Conservation (phyloP, 495 filamentous ascomycete genomes). For the Hypoxylon cercidicola region DNA sequence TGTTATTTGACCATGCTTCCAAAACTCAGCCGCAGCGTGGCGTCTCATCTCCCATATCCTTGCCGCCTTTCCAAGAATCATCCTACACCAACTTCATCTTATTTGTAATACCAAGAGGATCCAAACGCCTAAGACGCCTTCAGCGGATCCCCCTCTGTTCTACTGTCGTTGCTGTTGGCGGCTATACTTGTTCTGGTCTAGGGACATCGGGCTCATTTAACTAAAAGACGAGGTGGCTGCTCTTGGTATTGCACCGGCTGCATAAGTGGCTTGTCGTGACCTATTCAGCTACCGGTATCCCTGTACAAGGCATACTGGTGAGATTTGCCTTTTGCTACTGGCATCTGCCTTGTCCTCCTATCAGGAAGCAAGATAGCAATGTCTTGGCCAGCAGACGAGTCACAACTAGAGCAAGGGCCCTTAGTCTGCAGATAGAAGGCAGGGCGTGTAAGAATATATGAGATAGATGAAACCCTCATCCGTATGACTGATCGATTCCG, state of each 20-base stretch:
- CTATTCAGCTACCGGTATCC: constrained; percentile 14
- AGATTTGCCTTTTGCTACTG: constrained; percentile 21
- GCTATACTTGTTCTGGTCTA: constrained; percentile 11
- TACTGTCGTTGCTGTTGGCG: not conserved
- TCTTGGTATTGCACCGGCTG: not conserved
- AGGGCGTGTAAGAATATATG: constrained; percentile 20
- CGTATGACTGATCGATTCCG: not conserved
- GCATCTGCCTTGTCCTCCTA: constrained; percentile 8
- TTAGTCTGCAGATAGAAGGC: not conserved
- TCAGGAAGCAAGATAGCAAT: constrained; percentile 24
- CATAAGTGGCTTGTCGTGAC: constrained; percentile 16
- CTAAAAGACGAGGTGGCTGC: not conserved
- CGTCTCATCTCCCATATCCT: not conserved
- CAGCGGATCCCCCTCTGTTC: not conserved
- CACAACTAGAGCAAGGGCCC: constrained; percentile 2
- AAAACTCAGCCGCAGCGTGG: constrained; percentile 30
- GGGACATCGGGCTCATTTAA: constrained; percentile 4
- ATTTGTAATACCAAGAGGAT: constrained; percentile 6
- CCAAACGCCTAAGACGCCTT: constrained; percentile 17
- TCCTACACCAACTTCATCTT: constrained; percentile 6
- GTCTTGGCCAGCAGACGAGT: constrained; percentile 5
- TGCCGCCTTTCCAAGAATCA: constrained; percentile 1
- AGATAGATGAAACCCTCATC: constrained; percentile 6
- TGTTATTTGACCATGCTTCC: constrained; percentile 3
- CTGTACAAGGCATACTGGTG: constrained; percentile 2